Evolutionary conservation across 2,329 filamentous ascomycete species (phyloP).

Genomic region (Stagonosporopsis chrysanthemi): DNA sequence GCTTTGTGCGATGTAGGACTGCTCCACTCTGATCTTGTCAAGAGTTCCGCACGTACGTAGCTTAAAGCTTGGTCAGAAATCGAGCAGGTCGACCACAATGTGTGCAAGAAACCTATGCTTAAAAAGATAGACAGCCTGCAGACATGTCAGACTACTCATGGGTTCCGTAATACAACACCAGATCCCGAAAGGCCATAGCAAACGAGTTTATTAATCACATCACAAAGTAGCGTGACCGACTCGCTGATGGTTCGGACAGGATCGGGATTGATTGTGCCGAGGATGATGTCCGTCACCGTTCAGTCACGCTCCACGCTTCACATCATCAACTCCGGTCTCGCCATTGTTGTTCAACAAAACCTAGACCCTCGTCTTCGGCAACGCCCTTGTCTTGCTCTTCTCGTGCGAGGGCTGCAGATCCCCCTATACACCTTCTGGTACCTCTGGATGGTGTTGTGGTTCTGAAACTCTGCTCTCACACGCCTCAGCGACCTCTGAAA

Average conservation of each 20-base stretch:
- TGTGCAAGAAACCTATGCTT: neutral
- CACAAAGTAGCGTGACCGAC: neutral
- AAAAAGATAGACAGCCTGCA: neutral
- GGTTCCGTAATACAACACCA: no score
- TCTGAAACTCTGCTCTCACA: slow-evolving; percentile 9
- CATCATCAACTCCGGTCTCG: slow-evolving; percentile 13
- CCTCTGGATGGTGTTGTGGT: slow-evolving; percentile 8
- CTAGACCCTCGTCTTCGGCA: neutral
- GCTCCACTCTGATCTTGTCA: neutral
- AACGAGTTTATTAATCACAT: neutral
- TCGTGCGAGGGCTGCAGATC: neutral
- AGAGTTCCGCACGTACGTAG: neutral
- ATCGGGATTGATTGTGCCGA: slow-evolving; percentile 14
- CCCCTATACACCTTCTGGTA: neutral
- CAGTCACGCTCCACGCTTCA: slow-evolving; percentile 9
- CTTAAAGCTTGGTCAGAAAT: neutral
- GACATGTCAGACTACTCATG: neutral
- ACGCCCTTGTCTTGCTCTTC: neutral
- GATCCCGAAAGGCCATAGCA: neutral
- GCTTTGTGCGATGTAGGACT: neutral
- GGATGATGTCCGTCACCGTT: slow-evolving; percentile 11
- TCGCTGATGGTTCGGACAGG: slow-evolving; percentile 16
- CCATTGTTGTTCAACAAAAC: neutral
- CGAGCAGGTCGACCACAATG: neutral
- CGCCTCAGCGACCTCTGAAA: slow-evolving; percentile 16